A percentile compares a stretch with the other conserved stretches of the same genome.
These are phyloP conservation scores for Alliaria petiolata DNA, from an alignment of 345 rosid species.

Conservation along the genomic window DNA sequence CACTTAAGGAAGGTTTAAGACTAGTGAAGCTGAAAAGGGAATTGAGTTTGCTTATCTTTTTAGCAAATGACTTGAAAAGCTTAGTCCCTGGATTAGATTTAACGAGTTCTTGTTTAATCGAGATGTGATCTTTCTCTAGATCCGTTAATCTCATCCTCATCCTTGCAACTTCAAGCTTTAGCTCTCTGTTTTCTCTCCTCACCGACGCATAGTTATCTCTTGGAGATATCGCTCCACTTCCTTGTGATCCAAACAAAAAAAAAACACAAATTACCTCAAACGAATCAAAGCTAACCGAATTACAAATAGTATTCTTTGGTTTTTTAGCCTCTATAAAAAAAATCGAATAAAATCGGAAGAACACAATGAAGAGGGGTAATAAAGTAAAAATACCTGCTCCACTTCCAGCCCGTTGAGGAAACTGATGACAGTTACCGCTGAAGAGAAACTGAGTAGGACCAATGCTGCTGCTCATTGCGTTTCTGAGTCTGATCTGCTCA, in stretches of 20 bases:
- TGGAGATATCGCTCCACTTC: constrained; percentile 97
- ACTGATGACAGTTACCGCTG: constrained; percentile 48
- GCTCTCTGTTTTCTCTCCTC: constrained; percentile 91
- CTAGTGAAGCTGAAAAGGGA: constrained; percentile 59
- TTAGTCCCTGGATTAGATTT: constrained; percentile 64
- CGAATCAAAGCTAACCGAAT: background rate
- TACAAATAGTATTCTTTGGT: no score
- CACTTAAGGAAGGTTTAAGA: constrained; percentile 45
- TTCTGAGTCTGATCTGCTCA: constrained; percentile 89
- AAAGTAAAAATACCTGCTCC: constrained; percentile 47
- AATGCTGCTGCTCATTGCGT: constrained; percentile 67
- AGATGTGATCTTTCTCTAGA: constrained; percentile 88
- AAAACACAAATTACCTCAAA: background rate
- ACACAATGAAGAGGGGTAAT: background rate
- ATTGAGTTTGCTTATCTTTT: constrained; percentile 75
- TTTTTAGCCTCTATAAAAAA: no score
- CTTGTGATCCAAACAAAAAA: constrained; percentile 13
- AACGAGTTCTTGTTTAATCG: constrained; percentile 89
- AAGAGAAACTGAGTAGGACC: constrained; percentile 78
- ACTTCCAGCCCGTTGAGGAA: constrained; percentile 82
- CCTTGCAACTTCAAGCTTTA: constrained; percentile 95
- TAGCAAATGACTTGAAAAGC: constrained; percentile 73
- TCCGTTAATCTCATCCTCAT: constrained; percentile 99
- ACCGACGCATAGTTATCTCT: constrained; percentile 96
- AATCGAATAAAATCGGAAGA: no score